These are phyloP conservation scores for Trichosporon coremiiforme DNA, from an alignment of 1,284 basidiomycete genomes.

Conservation along the genomic window DNA sequence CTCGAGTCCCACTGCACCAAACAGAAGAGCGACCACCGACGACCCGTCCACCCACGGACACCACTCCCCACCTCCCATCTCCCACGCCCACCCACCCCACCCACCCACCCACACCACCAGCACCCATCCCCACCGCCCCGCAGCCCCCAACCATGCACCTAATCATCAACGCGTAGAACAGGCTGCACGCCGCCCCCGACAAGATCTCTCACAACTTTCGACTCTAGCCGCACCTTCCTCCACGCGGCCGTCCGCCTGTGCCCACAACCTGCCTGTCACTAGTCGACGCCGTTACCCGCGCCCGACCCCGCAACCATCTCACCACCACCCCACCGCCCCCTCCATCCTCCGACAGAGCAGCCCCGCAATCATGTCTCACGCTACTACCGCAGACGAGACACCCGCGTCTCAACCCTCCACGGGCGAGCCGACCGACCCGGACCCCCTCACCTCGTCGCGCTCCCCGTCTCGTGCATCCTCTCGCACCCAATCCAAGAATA, in stretches of 20 bases:
- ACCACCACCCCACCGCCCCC: not conserved
- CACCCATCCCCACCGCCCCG: not conserved
- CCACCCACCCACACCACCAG: not conserved
- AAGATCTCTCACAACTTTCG: not conserved
- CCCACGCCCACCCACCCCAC: not conserved
- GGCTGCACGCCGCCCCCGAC: slow-evolving; percentile 8
- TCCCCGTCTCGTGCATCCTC: slow-evolving; percentile 8
- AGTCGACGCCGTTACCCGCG: not conserved
- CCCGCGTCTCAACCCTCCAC: slow-evolving; percentile 2
- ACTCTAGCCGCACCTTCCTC: not conserved
- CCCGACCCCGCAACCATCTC: not conserved
- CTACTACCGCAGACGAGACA: slow-evolving; percentile 14
- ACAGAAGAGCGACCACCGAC: too few species aligned
- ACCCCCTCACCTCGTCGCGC: slow-evolving; percentile 3
- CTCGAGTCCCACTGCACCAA: not conserved
- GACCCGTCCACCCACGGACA: not conserved
- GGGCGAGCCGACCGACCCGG: slow-evolving; percentile 11
- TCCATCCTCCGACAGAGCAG: not conserved
- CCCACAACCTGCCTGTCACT: not conserved
- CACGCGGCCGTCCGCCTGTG: not conserved
- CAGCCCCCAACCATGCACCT: slow-evolving; percentile 13
- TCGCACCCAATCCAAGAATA: slow-evolving; percentile 27
- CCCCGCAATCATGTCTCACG: slow-evolving; percentile 13
- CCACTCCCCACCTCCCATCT: not conserved
- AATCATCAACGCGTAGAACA: slow-evolving; percentile 15